Conservation (phyloP, 176 grass and related monocot species). For the Canna indica region DNA sequence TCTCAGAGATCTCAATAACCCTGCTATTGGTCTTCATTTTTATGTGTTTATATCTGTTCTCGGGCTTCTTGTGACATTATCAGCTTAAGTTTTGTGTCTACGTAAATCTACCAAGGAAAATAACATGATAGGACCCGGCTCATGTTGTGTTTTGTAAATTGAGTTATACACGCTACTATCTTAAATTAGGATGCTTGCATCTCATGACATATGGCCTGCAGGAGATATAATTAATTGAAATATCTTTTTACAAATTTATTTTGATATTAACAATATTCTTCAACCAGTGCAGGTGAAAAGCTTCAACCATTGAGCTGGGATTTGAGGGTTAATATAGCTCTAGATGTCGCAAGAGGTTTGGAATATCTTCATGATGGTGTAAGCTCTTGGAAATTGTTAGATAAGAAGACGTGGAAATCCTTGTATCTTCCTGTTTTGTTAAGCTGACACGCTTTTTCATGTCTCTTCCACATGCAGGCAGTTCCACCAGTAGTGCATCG, state of each 20-base stretch:
- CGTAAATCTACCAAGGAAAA: too few species aligned
- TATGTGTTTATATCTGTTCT: too few species aligned
- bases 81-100: too few species aligned
- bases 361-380: constrained; percentile 97
- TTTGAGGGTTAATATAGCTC: constrained; percentile 70
- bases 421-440: background rate
- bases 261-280: background rate
- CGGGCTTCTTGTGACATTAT: too few species aligned
- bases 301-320: constrained; percentile 51
- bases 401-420: background rate
- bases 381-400: constrained; percentile 23
- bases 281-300: constrained; percentile 54
- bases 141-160: too few species aligned
- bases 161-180: too few species aligned
- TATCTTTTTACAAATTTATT: background rate
- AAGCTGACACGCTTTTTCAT: background rate
- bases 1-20: background rate
- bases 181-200: too few species aligned
- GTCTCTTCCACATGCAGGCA: constrained; percentile 16
- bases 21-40: too few species aligned
- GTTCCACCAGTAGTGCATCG: constrained; percentile 87
- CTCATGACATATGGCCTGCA: background rate
- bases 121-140: too few species aligned
- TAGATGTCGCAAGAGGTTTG: constrained; percentile 92
- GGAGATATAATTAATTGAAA: background rate